Percentiles rank a stretch among this genome's conserved stretches.
Evolutionary conservation across 1,139 yeast genomes (phyloP).

Genomic region (Yamadazyma atlantica): DNA sequence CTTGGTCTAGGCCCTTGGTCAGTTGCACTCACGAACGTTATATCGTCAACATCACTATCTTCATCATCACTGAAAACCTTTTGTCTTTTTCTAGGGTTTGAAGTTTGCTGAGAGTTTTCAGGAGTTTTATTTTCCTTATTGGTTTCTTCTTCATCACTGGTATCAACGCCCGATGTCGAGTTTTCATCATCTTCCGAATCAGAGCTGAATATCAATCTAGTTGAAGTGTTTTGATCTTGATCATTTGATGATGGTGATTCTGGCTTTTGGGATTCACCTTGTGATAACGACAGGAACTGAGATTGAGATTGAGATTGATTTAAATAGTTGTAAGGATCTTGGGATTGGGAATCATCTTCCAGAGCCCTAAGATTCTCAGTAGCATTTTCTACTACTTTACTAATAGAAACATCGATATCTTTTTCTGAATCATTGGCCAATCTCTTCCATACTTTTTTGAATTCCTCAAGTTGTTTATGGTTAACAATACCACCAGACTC

Average conservation of each 20-base stretch:
- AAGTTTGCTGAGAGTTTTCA: not conserved
- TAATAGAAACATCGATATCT: conserved; percentile 12
- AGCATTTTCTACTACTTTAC: conserved; percentile 25
- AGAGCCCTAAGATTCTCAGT: conserved; percentile 17
- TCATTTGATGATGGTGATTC: conserved; percentile 5
- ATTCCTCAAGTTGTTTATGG: conserved; percentile 35
- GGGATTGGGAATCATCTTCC: conserved; percentile 10
- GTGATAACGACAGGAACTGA: conserved; percentile 2
- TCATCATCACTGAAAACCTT: conserved; percentile 27
- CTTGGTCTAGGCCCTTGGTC: conserved; percentile 8
- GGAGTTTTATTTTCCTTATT: conserved; percentile 14
- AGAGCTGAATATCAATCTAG: conserved; percentile 11
- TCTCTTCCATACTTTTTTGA: conserved; percentile 38
- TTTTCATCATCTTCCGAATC: conserved; percentile 7
- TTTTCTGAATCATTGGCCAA: conserved; percentile 20
- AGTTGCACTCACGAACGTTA: conserved; percentile 13
- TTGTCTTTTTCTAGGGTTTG: conserved; percentile 16
- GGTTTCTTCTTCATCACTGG: not conserved
- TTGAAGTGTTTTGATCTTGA: conserved; percentile 14
- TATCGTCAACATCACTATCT: conserved; percentile 16
- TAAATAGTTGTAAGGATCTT: conserved; percentile 6
- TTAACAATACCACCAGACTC: conserved; percentile 44
- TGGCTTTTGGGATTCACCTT: conserved; percentile 1
- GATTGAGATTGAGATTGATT: conserved; percentile 4
- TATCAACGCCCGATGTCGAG: not conserved